These are phyloP conservation scores for Vitis cinerea DNA, from an alignment of 164 flowering plant genomes.

Conservation along the genomic window DNA sequence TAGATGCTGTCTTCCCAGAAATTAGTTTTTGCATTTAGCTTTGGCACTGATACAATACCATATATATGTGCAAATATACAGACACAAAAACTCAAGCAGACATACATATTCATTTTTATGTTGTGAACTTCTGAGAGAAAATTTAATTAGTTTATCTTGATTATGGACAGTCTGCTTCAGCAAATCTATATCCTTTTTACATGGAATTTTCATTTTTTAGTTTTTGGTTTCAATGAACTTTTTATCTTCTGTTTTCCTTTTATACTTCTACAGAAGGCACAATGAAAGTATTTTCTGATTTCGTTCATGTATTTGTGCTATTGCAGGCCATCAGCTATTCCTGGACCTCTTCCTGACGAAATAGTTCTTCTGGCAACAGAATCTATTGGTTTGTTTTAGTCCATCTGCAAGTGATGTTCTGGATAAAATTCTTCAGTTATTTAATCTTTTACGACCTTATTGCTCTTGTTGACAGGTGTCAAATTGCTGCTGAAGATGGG, in stretches of 20 bases:
- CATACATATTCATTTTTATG: too few species aligned
- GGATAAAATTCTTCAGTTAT: background rate
- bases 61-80: too few species aligned
- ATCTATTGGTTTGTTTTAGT: slow-evolving; percentile 66
- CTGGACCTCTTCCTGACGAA: slow-evolving; percentile 96
- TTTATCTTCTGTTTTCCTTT: background rate
- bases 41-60: background rate
- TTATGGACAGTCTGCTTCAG: too few species aligned
- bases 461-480: slow-evolving; percentile 53
- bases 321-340: slow-evolving; percentile 83
- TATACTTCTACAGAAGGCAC: too few species aligned
- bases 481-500: slow-evolving; percentile 90
- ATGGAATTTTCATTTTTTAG: too few species aligned
- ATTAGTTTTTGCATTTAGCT: background rate
- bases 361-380: slow-evolving; percentile 69
- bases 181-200: too few species aligned
- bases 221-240: too few species aligned
- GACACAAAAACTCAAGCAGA: too few species aligned
- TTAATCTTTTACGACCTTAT: background rate
- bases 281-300: background rate
- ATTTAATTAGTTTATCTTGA: too few species aligned
- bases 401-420: background rate
- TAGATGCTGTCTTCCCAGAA: background rate
- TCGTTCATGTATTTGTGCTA: background rate
- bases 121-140: too few species aligned